Evolutionary conservation across 768 basidiomycete species (phyloP).

Genomic region (Sistotremastrum niveocremeum): DNA sequence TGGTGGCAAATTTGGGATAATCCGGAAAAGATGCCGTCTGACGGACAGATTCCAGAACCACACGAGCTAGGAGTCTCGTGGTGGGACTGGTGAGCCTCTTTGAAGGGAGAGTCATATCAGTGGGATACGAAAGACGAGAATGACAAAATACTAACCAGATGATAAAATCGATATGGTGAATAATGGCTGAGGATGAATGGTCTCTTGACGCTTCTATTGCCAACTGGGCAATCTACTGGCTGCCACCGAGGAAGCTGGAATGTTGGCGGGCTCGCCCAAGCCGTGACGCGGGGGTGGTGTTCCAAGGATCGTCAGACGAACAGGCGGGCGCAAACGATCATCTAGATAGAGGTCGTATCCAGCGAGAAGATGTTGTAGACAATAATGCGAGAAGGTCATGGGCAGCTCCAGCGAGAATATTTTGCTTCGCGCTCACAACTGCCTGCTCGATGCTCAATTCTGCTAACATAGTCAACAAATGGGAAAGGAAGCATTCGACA

Average conservation of each 20-base stretch:
- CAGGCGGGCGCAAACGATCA: constrained; percentile 37
- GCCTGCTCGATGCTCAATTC: constrained; percentile 76
- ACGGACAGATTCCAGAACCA: constrained; percentile 80
- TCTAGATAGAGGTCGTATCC: constrained; percentile 21
- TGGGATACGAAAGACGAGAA: constrained; percentile 4
- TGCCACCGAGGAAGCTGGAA: constrained; percentile 43
- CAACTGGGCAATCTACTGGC: constrained; percentile 62
- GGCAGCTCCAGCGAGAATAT: constrained; percentile 61
- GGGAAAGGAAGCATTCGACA: neutral
- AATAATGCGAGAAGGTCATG: constrained; percentile 50
- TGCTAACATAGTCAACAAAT: constrained; percentile 14
- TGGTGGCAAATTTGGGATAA: constrained; percentile 79
- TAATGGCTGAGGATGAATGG: constrained; percentile 75
- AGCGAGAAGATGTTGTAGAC: constrained; percentile 38
- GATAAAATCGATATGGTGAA: constrained; percentile 64
- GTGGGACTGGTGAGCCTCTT: constrained; percentile 53
- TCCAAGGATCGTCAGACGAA: constrained; percentile 53
- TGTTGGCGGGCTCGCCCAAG: constrained; percentile 21
- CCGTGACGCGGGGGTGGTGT: constrained; percentile 8
- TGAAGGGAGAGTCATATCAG: constrained; percentile 13
- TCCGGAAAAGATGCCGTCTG: constrained; percentile 84
- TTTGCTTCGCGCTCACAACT: constrained; percentile 61
- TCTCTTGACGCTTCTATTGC: constrained; percentile 83
- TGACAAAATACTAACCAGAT: neutral
- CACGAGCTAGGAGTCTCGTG: constrained; percentile 88